Percentiles rank a stretch among this genome's conserved stretches.
Conservation (phyloP, 2,329 filamentous ascomycete species). For the Colletotrichum somersetense region DNA sequence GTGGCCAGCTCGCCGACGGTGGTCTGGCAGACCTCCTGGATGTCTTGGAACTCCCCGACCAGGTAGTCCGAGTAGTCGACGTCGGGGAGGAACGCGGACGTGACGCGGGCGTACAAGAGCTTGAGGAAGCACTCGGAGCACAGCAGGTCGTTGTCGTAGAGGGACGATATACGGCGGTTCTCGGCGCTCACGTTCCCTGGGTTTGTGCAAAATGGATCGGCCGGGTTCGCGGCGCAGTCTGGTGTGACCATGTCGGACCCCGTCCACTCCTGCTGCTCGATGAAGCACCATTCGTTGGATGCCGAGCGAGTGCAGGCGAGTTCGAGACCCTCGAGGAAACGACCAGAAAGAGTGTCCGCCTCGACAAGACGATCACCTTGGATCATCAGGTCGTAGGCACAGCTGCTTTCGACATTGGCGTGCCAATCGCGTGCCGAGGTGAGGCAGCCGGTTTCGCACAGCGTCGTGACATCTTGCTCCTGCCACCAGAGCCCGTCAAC, state of each 20-base stretch:
- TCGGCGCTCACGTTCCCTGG: background rate
- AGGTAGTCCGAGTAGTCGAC: background rate
- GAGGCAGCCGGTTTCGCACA: constrained; percentile 18
- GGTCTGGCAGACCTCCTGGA: background rate
- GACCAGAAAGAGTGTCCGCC: constrained; percentile 10
- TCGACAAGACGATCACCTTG: constrained; percentile 21
- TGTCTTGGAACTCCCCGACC: background rate
- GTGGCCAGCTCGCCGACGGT: background rate
- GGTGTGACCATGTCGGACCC: background rate
- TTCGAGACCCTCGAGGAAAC: no score
- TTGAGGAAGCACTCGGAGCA: background rate
- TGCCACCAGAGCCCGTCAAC: constrained; percentile 18
- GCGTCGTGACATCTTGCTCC: constrained; percentile 10
- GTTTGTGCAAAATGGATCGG: background rate
- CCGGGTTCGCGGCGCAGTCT: background rate
- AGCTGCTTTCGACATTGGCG: constrained; percentile 1
- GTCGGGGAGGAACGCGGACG: background rate
- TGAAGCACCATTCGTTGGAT: background rate
- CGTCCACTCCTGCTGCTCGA: background rate
- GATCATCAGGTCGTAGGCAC: constrained; percentile 12
- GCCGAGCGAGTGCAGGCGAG: no score
- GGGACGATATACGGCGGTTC: background rate
- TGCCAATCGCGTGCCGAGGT: constrained; percentile 15
- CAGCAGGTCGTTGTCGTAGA: background rate
- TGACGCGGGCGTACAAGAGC: background rate